These are phyloP conservation scores for Megacollybia platyphylla DNA, from an alignment of 1,284 basidiomycete genomes.

Conservation along the genomic window DNA sequence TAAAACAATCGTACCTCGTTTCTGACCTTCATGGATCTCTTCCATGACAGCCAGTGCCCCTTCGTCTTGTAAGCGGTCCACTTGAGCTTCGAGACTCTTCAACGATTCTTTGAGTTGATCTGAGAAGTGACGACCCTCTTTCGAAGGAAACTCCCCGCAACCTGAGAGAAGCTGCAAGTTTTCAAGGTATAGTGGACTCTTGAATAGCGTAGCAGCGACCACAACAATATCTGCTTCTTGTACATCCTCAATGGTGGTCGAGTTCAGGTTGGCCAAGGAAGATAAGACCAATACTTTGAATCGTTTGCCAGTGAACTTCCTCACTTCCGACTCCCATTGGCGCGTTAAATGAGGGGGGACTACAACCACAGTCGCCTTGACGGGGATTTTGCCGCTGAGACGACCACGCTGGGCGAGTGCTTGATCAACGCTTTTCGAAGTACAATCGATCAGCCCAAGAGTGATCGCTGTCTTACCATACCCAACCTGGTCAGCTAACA, in stretches of 20 bases:
- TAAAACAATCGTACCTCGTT: conserved; percentile 31
- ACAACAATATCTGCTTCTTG: conserved; percentile 81
- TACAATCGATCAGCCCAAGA: conserved; percentile 74
- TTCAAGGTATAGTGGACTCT: conserved; percentile 63
- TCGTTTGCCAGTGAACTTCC: conserved; percentile 63
- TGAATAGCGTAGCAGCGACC: conserved; percentile 79
- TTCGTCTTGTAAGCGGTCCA: conserved; percentile 50
- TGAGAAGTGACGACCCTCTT: conserved; percentile 82
- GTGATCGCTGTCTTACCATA: conserved; percentile 97
- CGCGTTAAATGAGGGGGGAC: conserved; percentile 85
- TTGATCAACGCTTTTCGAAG: conserved; percentile 40
- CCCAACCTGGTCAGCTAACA: conserved; percentile 91
- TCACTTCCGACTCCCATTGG: conserved; percentile 84
- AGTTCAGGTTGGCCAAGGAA: conserved; percentile 64
- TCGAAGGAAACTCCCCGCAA: conserved; percentile 46
- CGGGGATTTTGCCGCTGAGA: conserved; percentile 55
- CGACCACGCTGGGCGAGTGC: conserved; percentile 40
- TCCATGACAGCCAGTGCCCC: conserved; percentile 50
- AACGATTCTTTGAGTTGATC: conserved; percentile 60
- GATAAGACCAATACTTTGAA: conserved; percentile 65
- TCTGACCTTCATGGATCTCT: conserved; percentile 47
- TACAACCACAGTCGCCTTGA: conserved; percentile 74
- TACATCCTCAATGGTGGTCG: conserved; percentile 63
- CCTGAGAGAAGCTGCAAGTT: conserved; percentile 65
- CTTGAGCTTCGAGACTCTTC: conserved; percentile 47